phyloP scores from a whole-genome alignment of 805 yeast species.

The Millerozyma miso region DNA sequence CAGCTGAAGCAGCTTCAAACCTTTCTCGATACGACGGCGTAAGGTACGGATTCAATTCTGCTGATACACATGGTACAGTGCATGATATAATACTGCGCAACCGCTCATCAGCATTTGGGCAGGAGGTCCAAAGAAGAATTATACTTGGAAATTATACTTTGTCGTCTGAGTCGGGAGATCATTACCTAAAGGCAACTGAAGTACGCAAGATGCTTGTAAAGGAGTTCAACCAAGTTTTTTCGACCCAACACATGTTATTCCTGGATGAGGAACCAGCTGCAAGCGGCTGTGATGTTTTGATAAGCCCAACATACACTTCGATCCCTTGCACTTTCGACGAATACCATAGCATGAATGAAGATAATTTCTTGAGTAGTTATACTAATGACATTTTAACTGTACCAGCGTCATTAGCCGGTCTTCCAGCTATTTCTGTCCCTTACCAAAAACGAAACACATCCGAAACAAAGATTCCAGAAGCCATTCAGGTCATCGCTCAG shows the following conservation, averaged over 20 bases:
- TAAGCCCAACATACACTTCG: constrained; percentile 68
- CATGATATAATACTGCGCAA: constrained; percentile 36
- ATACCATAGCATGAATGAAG: constrained; percentile 28
- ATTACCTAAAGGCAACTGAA: constrained; percentile 70
- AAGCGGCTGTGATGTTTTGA: constrained; percentile 54
- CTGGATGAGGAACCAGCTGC: constrained; percentile 8
- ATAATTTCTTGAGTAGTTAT: constrained; percentile 57
- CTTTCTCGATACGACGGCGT: constrained; percentile 87
- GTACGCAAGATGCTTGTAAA: constrained; percentile 56
- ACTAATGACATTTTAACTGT: constrained; percentile 82
- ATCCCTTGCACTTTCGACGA: constrained; percentile 51
- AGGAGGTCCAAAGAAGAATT: constrained; percentile 79
- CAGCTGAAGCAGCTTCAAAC: constrained; percentile 94
- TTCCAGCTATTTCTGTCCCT: constrained; percentile 84
- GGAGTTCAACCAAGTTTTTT: constrained; percentile 66
- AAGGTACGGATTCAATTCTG: constrained; percentile 65
- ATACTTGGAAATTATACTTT: constrained; percentile 82
- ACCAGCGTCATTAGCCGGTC: constrained; percentile 88
- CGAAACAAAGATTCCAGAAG: constrained; percentile 37
- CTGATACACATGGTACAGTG: constrained; percentile 4
- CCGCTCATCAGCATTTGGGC: constrained; percentile 66
- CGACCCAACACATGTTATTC: constrained; percentile 38
- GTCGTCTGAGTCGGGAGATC: constrained; percentile 70
- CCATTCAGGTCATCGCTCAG: constrained; percentile 83
- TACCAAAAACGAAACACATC: constrained; percentile 21